Conservation (phyloP, 2,329 filamentous ascomycete genomes). For the Hymenoscyphus repandus region DNA sequence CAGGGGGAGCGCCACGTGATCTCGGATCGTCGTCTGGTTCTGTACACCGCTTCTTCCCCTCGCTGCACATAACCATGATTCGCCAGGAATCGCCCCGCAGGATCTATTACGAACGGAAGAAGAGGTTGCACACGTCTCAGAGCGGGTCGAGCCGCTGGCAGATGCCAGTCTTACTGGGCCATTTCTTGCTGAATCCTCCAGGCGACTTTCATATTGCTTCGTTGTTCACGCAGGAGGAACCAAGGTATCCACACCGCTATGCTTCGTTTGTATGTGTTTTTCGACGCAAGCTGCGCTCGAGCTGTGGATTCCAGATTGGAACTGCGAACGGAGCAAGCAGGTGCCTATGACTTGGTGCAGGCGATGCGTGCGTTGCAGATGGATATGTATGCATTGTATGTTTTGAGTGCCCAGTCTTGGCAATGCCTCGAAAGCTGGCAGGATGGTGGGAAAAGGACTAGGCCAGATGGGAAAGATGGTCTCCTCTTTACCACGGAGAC, state of each 20-base stretch:
- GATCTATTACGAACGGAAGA: slow-evolving; percentile 16
- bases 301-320: background rate
- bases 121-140: slow-evolving; percentile 20
- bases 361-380: slow-evolving; percentile 1
- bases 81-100: slow-evolving; percentile 8
- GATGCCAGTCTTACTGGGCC: slow-evolving; percentile 2
- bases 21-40: background rate
- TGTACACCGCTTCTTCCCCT: slow-evolving; percentile 21
- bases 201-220: slow-evolving; percentile 11
- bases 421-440: slow-evolving; percentile 14
- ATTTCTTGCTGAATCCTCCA: background rate
- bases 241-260: slow-evolving; percentile 21
- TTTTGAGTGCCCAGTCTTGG: slow-evolving; percentile 2
- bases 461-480: slow-evolving; percentile 8
- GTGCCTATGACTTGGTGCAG: slow-evolving; percentile 21
- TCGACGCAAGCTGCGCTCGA: slow-evolving; percentile 4
- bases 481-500: slow-evolving; percentile 5
- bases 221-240: slow-evolving; percentile 19
- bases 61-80: slow-evolving; percentile 6
- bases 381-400: slow-evolving; percentile 14
- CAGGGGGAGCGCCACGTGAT: slow-evolving; percentile 6
- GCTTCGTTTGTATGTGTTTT: slow-evolving; percentile 9
- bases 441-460: slow-evolving; percentile 11
- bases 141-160: slow-evolving; percentile 25
- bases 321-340: slow-evolving; percentile 11